These are phyloP conservation scores for Datura wrightii DNA, from an alignment of 257 asterid species.

Conservation along the genomic window DNA sequence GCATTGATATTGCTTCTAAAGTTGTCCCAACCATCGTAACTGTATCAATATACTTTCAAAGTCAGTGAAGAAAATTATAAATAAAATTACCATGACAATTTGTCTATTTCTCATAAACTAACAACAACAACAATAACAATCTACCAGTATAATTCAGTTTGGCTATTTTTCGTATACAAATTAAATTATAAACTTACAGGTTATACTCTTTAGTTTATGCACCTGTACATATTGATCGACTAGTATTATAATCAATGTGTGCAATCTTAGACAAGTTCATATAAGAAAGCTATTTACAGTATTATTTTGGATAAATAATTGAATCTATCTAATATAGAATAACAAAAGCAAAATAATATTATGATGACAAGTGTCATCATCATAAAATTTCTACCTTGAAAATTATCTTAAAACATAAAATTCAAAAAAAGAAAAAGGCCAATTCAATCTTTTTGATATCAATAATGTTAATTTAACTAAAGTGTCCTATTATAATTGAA, in stretches of 20 bases:
- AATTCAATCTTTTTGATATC: no score
- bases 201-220: not conserved
- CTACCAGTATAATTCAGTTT: no score
- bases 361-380: not conserved
- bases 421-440: no score
- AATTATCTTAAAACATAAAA: not conserved
- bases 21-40: not conserved
- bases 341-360: not conserved
- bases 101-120: not conserved
- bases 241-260: not conserved
- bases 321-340: not conserved
- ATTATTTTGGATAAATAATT: not conserved
- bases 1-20: no score
- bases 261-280: not conserved
- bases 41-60: not conserved
- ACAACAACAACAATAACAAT: no score
- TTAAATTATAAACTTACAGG: not conserved
- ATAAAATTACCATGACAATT: not conserved
- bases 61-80: not conserved
- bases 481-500: no score
- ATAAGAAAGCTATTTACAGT: not conserved
- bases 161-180: not conserved
- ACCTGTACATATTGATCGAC: not conserved
- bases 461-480: no score
- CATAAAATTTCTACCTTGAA: no score